These are phyloP conservation scores for Fusarium nelsonii DNA, from an alignment of 2,329 filamentous ascomycete species.

Conservation along the genomic window DNA sequence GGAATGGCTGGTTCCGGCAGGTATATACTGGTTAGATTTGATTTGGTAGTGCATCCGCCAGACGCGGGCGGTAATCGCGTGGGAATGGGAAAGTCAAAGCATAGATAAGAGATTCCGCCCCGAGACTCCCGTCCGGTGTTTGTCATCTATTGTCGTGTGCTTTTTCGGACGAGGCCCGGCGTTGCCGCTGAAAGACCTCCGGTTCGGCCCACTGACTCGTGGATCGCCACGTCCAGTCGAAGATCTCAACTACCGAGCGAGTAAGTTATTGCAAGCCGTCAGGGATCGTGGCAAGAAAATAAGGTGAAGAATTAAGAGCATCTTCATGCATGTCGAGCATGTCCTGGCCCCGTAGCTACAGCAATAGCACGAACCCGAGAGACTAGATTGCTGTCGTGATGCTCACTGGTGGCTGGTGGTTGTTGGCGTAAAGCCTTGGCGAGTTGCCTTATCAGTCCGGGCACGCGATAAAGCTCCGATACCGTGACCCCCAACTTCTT, in stretches of 20 bases:
- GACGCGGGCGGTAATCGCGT: constrained; percentile 25
- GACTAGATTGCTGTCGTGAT: constrained; percentile 21
- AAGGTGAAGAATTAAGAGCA: background rate
- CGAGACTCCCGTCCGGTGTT: constrained; percentile 16
- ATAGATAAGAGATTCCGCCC: constrained; percentile 38
- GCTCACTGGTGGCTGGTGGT: constrained; percentile 27
- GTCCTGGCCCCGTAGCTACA: background rate
- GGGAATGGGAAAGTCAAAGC: constrained; percentile 15
- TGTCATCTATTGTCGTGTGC: background rate
- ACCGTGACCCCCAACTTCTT: constrained; percentile 19
- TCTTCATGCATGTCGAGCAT: background rate
- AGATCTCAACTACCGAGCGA: constrained; percentile 14
- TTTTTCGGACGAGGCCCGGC: constrained; percentile 35
- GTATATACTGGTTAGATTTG: background rate
- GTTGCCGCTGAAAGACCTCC: constrained; percentile 34
- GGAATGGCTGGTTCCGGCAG: constrained; percentile 19
- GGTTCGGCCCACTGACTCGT: constrained; percentile 39
- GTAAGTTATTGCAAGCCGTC: constrained; percentile 5
- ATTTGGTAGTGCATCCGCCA: constrained; percentile 23
- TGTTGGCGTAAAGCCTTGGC: constrained; percentile 1
- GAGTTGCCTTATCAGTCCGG: constrained; percentile 35
- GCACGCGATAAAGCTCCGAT: constrained; percentile 33
- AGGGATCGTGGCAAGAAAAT: background rate
- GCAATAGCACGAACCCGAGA: background rate
- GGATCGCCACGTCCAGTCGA: constrained; percentile 9